Conservation (phyloP, 176 grass and related monocot species). For the Oryza meyeriana region DNA sequence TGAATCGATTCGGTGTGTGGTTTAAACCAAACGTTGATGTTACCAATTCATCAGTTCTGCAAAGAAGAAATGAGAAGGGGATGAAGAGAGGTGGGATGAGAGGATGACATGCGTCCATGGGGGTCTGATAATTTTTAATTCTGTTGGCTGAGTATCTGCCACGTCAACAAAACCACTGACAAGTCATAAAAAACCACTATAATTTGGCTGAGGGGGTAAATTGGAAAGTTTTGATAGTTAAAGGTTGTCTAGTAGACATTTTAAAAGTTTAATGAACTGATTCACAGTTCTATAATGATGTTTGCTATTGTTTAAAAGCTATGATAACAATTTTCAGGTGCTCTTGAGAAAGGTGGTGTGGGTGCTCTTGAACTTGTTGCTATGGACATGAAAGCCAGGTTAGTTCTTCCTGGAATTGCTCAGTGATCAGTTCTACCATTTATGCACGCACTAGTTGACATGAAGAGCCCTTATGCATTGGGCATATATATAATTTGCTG, state of each 20-base stretch:
- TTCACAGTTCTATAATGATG: background rate
- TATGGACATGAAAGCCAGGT: conserved; percentile 99
- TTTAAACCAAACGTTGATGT: background rate
- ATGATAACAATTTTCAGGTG: conserved; percentile 45
- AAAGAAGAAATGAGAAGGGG: background rate
- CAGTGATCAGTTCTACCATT: background rate
- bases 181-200: background rate
- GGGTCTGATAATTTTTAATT: background rate
- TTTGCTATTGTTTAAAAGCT: background rate
- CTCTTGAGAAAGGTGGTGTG: conserved; percentile 99
- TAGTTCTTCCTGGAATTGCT: conserved; percentile 27
- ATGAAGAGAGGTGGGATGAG: background rate
- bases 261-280: background rate
- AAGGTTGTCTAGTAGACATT: background rate
- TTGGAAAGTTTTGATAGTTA: background rate
- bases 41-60: background rate
- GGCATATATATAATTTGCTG: conserved; percentile 13
- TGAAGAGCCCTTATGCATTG: background rate
- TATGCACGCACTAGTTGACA: conserved; percentile 14
- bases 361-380: conserved; percentile 98
- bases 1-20: background rate
- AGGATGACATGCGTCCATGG: background rate
- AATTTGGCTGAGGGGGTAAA: background rate
- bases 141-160: background rate
- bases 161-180: background rate